A percentile compares a stretch with the other conserved stretches of the same genome.
These are phyloP conservation scores for Cercospora citrullina DNA, from an alignment of 2,329 filamentous ascomycete genomes.

Conservation along the genomic window DNA sequence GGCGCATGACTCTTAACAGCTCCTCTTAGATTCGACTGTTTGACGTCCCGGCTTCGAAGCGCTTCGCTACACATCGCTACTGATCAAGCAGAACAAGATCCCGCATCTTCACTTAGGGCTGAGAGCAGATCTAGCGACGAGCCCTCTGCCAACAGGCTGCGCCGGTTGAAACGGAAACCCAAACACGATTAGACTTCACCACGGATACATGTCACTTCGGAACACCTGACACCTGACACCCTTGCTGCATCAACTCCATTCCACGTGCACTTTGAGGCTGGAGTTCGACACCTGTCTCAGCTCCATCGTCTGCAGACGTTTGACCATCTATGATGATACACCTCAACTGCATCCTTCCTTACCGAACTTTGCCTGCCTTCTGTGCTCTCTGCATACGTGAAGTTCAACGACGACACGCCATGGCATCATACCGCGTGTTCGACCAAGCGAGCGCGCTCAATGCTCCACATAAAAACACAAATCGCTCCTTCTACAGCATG, in stretches of 20 bases:
- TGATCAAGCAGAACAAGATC: neutral
- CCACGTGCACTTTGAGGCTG: constrained; percentile 2
- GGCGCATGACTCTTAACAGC: neutral
- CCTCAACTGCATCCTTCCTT: neutral
- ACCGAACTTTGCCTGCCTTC: neutral
- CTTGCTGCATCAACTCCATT: neutral
- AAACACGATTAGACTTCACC: neutral
- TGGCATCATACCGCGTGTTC: neutral
- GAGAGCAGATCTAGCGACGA: neutral
- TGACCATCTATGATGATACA: neutral
- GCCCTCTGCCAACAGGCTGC: neutral
- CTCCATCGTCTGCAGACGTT: neutral
- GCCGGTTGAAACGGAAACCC: constrained; percentile 3
- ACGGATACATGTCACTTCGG: neutral
- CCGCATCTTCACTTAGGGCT: neutral
- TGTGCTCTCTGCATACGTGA: neutral
- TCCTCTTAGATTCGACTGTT: neutral
- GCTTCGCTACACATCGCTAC: neutral
- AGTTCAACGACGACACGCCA: neutral
- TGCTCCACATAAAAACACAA: neutral
- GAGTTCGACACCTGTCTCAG: constrained; percentile 4
- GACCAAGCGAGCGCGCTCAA: neutral
- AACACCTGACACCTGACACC: neutral
- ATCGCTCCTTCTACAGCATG: neutral
- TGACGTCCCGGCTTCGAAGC: neutral